These are phyloP conservation scores for Alnus glutinosa DNA, from an alignment of 306 rosid species.

Conservation along the genomic window DNA sequence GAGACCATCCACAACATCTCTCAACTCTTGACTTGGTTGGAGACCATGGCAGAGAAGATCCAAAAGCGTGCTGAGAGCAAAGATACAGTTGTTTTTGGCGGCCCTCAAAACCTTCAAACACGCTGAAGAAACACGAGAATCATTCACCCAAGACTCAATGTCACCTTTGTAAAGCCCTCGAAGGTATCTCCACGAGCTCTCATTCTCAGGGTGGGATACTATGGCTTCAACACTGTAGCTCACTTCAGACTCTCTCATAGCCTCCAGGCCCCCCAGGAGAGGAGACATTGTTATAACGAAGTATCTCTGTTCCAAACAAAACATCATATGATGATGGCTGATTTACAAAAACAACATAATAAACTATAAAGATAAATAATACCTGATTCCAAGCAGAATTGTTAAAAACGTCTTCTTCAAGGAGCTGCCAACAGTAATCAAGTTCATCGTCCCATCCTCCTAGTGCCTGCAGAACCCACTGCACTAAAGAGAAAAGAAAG, in stretches of 20 bases:
- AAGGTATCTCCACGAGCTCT: conserved; percentile 96
- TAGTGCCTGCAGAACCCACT: conserved; percentile 85
- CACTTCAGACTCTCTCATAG: conserved; percentile 82
- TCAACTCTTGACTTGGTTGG: conserved; percentile 54
- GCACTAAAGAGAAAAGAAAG: conserved; percentile 27
- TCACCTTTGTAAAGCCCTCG: conserved; percentile 81
- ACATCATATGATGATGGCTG: neutral
- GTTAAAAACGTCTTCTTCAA: conserved; percentile 74
- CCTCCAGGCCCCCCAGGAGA: conserved; percentile 62
- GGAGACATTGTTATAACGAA: conserved; percentile 85
- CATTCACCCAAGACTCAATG: conserved; percentile 52
- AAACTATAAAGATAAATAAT: conserved; percentile 5
- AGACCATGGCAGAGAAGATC: conserved; percentile 43
- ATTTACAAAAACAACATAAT: neutral
- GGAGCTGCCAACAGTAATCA: conserved; percentile 64
- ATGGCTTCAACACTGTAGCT: conserved; percentile 69
- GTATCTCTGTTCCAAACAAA: conserved; percentile 60
- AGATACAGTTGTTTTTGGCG: conserved; percentile 36
- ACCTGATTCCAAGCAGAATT: conserved; percentile 99
- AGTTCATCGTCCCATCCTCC: conserved; percentile 97
- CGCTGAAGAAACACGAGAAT: conserved; percentile 50
- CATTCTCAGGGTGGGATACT: conserved; percentile 65
- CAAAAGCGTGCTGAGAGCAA: neutral
- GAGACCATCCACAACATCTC: neutral
- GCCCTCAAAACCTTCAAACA: conserved; percentile 58